Percentiles rank a stretch among this genome's conserved stretches.
phyloP scores from a whole-genome alignment of 176 grass and related monocot genomes.

The Oryza australiensis region DNA sequence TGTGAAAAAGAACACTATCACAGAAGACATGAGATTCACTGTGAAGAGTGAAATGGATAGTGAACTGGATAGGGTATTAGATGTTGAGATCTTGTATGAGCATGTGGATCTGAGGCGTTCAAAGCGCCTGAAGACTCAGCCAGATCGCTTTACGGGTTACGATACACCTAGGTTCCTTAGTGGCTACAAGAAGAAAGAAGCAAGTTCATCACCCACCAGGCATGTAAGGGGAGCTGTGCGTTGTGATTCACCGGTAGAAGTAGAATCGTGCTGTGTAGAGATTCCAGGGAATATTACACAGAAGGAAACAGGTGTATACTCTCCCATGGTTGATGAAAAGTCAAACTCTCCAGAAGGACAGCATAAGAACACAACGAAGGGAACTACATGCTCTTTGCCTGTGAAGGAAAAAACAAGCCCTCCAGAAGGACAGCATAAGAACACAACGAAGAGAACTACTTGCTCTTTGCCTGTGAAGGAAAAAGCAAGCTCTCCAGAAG shows the following conservation, averaged over 20 bases:
- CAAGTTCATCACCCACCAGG: neutral
- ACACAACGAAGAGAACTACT: slow-evolving; percentile 14
- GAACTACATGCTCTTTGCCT: slow-evolving; percentile 18
- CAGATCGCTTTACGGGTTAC: slow-evolving; percentile 65
- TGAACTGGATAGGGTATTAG: neutral
- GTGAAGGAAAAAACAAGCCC: slow-evolving; percentile 7
- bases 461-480: slow-evolving; percentile 26
- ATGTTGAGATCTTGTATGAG: slow-evolving; percentile 60
- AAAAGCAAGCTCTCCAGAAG: neutral
- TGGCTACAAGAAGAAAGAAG: slow-evolving; percentile 39
- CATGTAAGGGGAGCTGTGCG: neutral
- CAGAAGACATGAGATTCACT: slow-evolving; percentile 1
- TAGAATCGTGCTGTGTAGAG: slow-evolving; percentile 29
- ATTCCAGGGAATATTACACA: neutral
- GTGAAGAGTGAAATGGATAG: slow-evolving; percentile 32
- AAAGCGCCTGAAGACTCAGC: slow-evolving; percentile 63
- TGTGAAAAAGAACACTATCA: slow-evolving; percentile 16
- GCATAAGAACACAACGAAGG: slow-evolving; percentile 20
- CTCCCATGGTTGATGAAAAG: slow-evolving; percentile 27
- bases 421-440: neutral
- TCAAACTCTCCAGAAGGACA: neutral
- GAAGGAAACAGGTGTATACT: slow-evolving; percentile 22
- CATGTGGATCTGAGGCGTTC: slow-evolving; percentile 73
- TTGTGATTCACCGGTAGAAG: slow-evolving; percentile 5
- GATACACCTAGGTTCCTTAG: slow-evolving; percentile 51